Evolutionary conservation across 345 rosid genomes (phyloP).

Genomic region (Linum trigynum): DNA sequence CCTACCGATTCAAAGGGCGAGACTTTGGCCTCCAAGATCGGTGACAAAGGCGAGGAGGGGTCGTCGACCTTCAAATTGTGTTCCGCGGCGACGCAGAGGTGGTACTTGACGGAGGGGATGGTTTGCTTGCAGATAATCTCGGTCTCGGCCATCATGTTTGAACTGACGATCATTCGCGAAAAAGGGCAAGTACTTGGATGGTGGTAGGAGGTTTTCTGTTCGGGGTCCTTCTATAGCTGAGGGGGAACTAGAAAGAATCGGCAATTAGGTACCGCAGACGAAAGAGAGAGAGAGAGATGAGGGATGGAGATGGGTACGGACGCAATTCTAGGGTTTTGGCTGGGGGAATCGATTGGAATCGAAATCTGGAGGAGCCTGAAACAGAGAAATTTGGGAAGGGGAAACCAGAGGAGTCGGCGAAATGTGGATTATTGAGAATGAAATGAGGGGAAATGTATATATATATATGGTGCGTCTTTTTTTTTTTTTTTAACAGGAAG

Average conservation of each 20-base stretch:
- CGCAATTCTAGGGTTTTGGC: not conserved
- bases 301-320: not conserved
- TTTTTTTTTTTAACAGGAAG: too few relatives aligned
- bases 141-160: conserved; percentile 31
- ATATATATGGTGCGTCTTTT: not conserved
- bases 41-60: conserved; percentile 16
- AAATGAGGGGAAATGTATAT: not conserved
- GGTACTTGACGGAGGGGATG: conserved; percentile 23
- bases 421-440: not conserved
- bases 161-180: conserved; percentile 22
- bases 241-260: not conserved
- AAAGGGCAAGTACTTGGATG: not conserved
- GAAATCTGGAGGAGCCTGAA: not conserved
- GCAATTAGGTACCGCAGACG: not conserved
- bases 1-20: conserved; percentile 41
- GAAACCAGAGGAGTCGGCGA: not conserved
- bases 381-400: not conserved
- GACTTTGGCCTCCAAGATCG: conserved; percentile 29
- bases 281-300: not conserved
- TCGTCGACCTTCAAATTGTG: conserved; percentile 25
- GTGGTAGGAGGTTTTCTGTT: not conserved
- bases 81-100: conserved; percentile 15
- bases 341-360: not conserved
- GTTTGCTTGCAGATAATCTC: conserved; percentile 24
- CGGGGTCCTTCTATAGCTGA: not conserved